Evolutionary conservation across 371 early-diverging fungal genomes (phyloP).

Genomic region (Encephalitozoon cuniculi): DNA sequence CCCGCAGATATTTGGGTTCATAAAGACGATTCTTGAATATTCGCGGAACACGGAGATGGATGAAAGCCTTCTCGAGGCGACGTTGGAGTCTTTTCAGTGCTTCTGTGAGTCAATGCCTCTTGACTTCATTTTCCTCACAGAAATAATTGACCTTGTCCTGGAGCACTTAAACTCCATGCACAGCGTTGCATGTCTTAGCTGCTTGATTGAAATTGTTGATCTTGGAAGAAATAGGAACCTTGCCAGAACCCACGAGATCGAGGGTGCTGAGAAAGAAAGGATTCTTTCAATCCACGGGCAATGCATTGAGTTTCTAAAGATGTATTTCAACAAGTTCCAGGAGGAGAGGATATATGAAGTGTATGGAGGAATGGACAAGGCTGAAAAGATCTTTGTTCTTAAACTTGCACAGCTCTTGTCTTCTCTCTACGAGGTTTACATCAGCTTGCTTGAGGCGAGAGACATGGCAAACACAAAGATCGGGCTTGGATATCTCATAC

Average conservation of each 20-base stretch:
- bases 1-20: constrained; percentile 81
- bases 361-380: constrained; percentile 33
- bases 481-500: constrained; percentile 30
- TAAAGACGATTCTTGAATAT: constrained; percentile 80
- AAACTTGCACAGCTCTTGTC: constrained; percentile 29
- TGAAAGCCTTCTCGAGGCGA: constrained; percentile 70
- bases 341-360: constrained; percentile 18
- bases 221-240: constrained; percentile 4
- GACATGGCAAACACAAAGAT: background rate
- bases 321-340: constrained; percentile 53
- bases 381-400: constrained; percentile 43
- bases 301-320: constrained; percentile 47
- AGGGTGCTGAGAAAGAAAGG: constrained; percentile 18
- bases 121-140: constrained; percentile 85
- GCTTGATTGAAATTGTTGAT: constrained; percentile 49
- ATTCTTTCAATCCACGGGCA: constrained; percentile 22
- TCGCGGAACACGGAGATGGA: constrained; percentile 44
- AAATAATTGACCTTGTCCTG: constrained; percentile 66
- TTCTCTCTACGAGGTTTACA: constrained; percentile 20
- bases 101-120: constrained; percentile 91
- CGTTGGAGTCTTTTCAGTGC: constrained; percentile 77
- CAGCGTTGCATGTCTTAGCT: constrained; percentile 23
- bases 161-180: constrained; percentile 55
- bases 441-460: constrained; percentile 4
- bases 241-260: constrained; percentile 1